Evolutionary conservation across 2,329 filamentous ascomycete genomes (phyloP).

Genomic region (Bipolaris sorokiniana): DNA sequence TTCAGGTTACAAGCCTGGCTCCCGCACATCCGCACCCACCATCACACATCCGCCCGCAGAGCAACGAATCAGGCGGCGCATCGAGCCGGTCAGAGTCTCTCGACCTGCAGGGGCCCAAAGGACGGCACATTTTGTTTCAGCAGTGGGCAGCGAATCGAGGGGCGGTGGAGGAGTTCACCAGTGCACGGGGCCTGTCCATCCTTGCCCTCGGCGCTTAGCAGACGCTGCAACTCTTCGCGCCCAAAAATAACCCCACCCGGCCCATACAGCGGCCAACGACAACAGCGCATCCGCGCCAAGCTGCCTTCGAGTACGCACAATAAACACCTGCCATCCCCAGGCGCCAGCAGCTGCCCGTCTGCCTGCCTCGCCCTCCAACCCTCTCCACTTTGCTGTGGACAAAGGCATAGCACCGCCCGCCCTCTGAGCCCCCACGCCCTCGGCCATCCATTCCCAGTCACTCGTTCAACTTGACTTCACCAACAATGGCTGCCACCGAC

Average conservation of each 20-base stretch:
- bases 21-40: constrained; percentile 33
- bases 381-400: constrained; percentile 36
- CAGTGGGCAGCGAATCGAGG: constrained; percentile 28
- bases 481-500: constrained; percentile 48
- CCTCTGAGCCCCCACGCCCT: constrained; percentile 12
- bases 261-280: constrained; percentile 43
- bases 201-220: constrained; percentile 40
- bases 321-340: constrained; percentile 41
- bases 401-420: constrained; percentile 35
- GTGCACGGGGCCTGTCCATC: constrained; percentile 26
- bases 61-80: constrained; percentile 36
- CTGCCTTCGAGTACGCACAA: constrained; percentile 29
- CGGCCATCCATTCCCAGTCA: constrained; percentile 34
- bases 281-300: constrained; percentile 37
- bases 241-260: constrained; percentile 28
- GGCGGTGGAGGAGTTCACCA: constrained; percentile 21
- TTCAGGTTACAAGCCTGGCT: constrained; percentile 28
- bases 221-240: constrained; percentile 38
- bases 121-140: constrained; percentile 48
- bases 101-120: constrained; percentile 46
- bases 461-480: constrained; percentile 29
- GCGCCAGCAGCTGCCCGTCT: constrained; percentile 35
- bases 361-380: constrained; percentile 35
- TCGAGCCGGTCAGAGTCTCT: constrained; percentile 21
- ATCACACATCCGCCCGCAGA: constrained; percentile 32